These are phyloP conservation scores for Chaetomiaceae sp. DNA, from an alignment of 2,329 filamentous ascomycete genomes.

Conservation along the genomic window DNA sequence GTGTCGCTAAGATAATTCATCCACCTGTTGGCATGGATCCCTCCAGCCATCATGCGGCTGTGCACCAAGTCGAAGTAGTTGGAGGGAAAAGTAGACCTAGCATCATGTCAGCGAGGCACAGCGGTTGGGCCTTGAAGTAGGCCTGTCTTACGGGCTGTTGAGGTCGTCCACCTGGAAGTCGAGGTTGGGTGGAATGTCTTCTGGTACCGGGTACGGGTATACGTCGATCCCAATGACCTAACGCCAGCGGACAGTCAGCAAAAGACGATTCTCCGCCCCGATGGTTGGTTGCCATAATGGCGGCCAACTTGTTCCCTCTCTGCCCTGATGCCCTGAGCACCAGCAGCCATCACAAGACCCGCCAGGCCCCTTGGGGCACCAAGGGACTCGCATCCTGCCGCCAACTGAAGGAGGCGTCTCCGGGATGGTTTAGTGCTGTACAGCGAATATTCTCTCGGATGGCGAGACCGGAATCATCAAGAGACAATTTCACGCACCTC, in stretches of 20 bases:
- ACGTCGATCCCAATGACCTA: constrained; percentile 70
- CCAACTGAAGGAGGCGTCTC: too few species aligned
- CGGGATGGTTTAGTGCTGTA: too few species aligned
- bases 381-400: too few species aligned
- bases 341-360: background rate
- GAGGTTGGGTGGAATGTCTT: constrained; percentile 61
- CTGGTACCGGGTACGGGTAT: constrained; percentile 64
- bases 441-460: too few species aligned
- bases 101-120: constrained; percentile 11
- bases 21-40: constrained; percentile 72
- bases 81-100: constrained; percentile 61
- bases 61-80: constrained; percentile 80
- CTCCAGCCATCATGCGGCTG: constrained; percentile 66
- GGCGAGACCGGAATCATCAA: constrained; percentile 9
- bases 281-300: too few species aligned
- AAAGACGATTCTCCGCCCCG: too few species aligned
- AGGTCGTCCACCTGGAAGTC: constrained; percentile 70
- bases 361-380: too few species aligned
- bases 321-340: background rate
- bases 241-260: too few species aligned
- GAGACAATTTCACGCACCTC: constrained; percentile 45
- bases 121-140: too few species aligned
- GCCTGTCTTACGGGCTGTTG: constrained; percentile 52
- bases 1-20: constrained; percentile 71
- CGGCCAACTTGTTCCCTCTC: background rate